Percentiles rank a stretch among this genome's conserved stretches.
phyloP scores from a whole-genome alignment of 2,329 filamentous ascomycete species.

The Chrysoporthe puriensis region DNA sequence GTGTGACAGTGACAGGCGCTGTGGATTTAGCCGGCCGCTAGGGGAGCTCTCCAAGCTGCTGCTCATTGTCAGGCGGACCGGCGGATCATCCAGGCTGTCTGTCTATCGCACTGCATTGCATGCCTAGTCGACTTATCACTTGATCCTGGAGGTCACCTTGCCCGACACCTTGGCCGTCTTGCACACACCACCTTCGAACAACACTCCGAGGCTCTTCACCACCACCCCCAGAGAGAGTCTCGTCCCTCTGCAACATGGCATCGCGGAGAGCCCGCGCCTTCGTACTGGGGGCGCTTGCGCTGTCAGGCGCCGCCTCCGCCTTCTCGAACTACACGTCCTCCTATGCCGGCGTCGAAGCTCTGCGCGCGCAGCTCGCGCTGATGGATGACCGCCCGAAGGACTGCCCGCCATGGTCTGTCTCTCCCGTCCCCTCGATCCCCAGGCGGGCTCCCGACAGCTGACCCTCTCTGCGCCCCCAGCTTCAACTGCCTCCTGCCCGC shows the following conservation, averaged over 20 bases:
- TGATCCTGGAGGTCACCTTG: slow-evolving; percentile 1
- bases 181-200: slow-evolving; percentile 1
- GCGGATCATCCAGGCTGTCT: not conserved
- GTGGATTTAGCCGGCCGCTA: slow-evolving; percentile 2
- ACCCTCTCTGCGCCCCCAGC: slow-evolving; percentile 49
- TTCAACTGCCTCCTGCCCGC: slow-evolving; percentile 98
- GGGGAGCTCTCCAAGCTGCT: slow-evolving; percentile 3
- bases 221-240: slow-evolving; percentile 9
- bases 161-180: not conserved
- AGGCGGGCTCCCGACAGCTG: slow-evolving; percentile 20
- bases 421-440: not conserved
- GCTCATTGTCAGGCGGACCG: not conserved
- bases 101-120: not conserved
- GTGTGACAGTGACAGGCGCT: not conserved
- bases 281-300: slow-evolving; percentile 44
- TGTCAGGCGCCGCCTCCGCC: slow-evolving; percentile 46
- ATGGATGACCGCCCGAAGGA: slow-evolving; percentile 74
- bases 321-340: slow-evolving; percentile 59
- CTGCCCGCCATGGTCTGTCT: slow-evolving; percentile 74
- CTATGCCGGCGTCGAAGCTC: slow-evolving; percentile 50
- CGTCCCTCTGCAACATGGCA: slow-evolving; percentile 43
- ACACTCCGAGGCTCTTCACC: slow-evolving; percentile 9
- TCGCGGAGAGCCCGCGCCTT: slow-evolving; percentile 42
- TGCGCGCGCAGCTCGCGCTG: slow-evolving; percentile 68
- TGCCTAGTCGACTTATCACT: not conserved